Base-by-base conservation (phyloP, 257 asterid species). In the Parsonsia alboflavescens region DNA sequence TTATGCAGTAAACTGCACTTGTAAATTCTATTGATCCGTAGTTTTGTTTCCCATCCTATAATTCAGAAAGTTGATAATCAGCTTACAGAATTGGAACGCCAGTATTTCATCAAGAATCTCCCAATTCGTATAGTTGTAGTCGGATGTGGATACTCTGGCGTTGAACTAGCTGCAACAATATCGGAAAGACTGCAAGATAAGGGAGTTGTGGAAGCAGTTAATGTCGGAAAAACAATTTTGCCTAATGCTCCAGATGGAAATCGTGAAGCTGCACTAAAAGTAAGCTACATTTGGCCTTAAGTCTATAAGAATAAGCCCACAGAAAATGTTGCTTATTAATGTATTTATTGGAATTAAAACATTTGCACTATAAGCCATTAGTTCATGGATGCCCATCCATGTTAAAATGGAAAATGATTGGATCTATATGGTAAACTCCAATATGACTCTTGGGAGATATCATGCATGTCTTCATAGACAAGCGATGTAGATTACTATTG, bases 81-180 rank as follows among this genome's bases (percentile, higher is more conserved):
- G 86, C 88, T 94, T 67, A 86, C 54, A 74, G 85, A 82, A 33
- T 83, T 94, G 62, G 98, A 92, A 84, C 87, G 96, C 74, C 82
- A 80, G 77, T 87, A 78, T 79, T 94, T 94, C 61, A 89, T 90
- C n/a, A 83, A 81, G 82, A 91, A 87, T 75, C 73, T 88, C 72
- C 92, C 84, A 48, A 85, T 94, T 80, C 87, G 85, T 36, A 93
- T 94, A 75, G 92, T 97, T 62, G 82, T 94, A 69, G 98, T 94
- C 15, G 99, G 99, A 73, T 94, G 98, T 87, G 99, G 99, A 77
- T 94, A 94, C 82, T 80, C 97, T 13, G 99, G 99, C 68, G 87
- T 94, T 70, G 99, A 92, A 79, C 84, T 94, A 84, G 96, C 98
- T 85, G 98, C 99, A 75, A 90, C 97, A 30, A 62, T 94, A 86